Evolutionary conservation across 2,329 filamentous ascomycete species (phyloP).

Genomic region (Cryphonectria carpinicola): DNA sequence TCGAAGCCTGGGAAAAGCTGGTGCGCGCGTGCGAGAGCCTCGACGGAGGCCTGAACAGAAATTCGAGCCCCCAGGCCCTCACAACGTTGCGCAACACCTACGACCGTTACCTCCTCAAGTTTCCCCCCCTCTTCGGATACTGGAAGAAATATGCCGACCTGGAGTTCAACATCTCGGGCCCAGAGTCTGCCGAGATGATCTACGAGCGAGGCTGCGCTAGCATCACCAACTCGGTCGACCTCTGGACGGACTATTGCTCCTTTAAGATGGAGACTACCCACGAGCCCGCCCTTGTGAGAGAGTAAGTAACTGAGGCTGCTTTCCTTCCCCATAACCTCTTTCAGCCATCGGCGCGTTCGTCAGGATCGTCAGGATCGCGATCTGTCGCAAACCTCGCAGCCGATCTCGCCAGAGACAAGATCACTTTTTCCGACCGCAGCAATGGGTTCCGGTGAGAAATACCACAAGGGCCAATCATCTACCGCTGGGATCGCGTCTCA

Average conservation of each 20-base stretch:
- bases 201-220: slow-evolving; percentile 95
- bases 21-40: slow-evolving; percentile 80
- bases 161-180: slow-evolving; percentile 95
- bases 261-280: slow-evolving; percentile 99
- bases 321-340: slow-evolving; percentile 65
- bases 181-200: slow-evolving; percentile 96
- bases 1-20: slow-evolving; percentile 93
- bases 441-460: slow-evolving; percentile 68
- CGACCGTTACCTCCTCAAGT: slow-evolving; percentile 91
- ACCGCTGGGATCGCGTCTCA: slow-evolving; percentile 66
- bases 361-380: slow-evolving; percentile 33
- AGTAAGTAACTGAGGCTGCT: slow-evolving; percentile 84
- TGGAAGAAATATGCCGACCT: slow-evolving; percentile 99
- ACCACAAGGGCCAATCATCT: slow-evolving; percentile 60
- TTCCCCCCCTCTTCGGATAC: slow-evolving; percentile 94
- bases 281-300: slow-evolving; percentile 92
- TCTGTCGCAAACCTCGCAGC: slow-evolving; percentile 45
- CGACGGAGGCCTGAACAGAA: slow-evolving; percentile 92
- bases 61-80: slow-evolving; percentile 93
- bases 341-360: slow-evolving; percentile 33
- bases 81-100: slow-evolving; percentile 85
- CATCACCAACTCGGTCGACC: slow-evolving; percentile 89
- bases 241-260: slow-evolving; percentile 96
- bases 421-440: slow-evolving; percentile 33
- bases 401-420: slow-evolving; percentile 38